phyloP scores from a whole-genome alignment of 768 basidiomycete species.

The Rhizopogon salebrosus region DNA sequence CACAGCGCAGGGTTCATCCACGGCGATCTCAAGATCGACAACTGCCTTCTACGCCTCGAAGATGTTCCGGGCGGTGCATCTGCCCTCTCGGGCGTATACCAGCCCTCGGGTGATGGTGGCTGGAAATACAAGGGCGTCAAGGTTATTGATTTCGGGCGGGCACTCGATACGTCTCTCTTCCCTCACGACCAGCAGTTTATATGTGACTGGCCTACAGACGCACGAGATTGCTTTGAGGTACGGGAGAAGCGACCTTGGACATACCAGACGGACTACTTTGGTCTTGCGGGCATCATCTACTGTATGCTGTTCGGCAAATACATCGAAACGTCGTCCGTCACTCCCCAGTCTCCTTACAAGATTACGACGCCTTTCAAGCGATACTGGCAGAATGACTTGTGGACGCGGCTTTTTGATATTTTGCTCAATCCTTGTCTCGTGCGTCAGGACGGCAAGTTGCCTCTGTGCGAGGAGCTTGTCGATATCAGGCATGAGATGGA shows the following conservation, averaged over 20 bases:
- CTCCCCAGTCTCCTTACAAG: constrained; percentile 42
- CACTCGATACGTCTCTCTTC: constrained; percentile 82
- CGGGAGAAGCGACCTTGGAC: constrained; percentile 84
- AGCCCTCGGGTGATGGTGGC: constrained; percentile 71
- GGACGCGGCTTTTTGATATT: constrained; percentile 79
- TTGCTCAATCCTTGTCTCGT: constrained; percentile 78
- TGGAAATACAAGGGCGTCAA: constrained; percentile 88
- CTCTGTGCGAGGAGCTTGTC: constrained; percentile 65
- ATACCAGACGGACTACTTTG: constrained; percentile 94
- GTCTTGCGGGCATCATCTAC: constrained; percentile 90
- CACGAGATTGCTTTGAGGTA: constrained; percentile 89
- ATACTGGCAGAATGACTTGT: constrained; percentile 91
- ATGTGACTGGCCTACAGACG: constrained; percentile 86
- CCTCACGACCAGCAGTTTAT: constrained; percentile 74
- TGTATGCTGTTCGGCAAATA: constrained; percentile 97
- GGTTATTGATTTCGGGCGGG: constrained; percentile 96
- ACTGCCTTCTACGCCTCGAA: constrained; percentile 90
- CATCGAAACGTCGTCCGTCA: constrained; percentile 68
- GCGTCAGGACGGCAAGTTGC: constrained; percentile 54
- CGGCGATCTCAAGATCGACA: constrained; percentile 98
- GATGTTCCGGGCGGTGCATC: constrained; percentile 68
- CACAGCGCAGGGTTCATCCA: constrained; percentile 87
- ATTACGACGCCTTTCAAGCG: constrained; percentile 79
- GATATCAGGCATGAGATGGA: constrained; percentile 78
- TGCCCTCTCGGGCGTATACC: constrained; percentile 73